Evolutionary conservation across 1,284 basidiomycete species (phyloP), one percentile per base, ranked within the genome.

Genomic region (Tetrapyrgos nigripes): DNA sequence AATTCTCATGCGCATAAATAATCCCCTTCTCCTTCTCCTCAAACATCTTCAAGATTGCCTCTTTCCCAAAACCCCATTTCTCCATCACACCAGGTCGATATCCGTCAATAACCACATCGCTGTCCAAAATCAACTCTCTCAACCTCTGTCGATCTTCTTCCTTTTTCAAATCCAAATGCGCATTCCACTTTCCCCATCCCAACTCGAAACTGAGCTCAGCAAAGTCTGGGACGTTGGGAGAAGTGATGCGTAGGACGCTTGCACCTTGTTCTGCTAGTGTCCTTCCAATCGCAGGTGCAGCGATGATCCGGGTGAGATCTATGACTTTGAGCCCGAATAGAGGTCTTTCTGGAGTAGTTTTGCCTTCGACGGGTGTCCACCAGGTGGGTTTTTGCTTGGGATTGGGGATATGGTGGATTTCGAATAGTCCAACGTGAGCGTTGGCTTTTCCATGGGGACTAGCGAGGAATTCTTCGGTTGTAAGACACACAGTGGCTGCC

Each of bases 221-320:
- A 40, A 65, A 45, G 46, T 73, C 71, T 10, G 67, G 60, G 21
- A 71, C 54, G 48, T 71, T 65, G 2, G 66, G 70, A 14, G 64
- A 65, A 2, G 70, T 71, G 23, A 73, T 65, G 13, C 69, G 62
- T 29, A 73, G 26, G 33, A 73, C 64, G 29, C 64, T 66, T 5
- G 71, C 71, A 1, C 71, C 70, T 24, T 69, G 61, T 50, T 71
- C 69, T 13, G 70, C 70, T 3, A 71, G 65, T 9, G 68, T 67
- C 10, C 68, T 55, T 11, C 59, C 63, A 3, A 71, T 58, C 10
- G 66, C 61, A 3, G 70, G 70, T 4, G 63, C 64, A 10, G 71
- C 69, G n/a, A 73, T 67, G 26, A 71, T 63, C 21, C 71, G 66
- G 4, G 69, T 70, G 11, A 73, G 47, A 48, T 73, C 70, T 11